Evolutionary conservation across 2,329 filamentous ascomycete species (phyloP).

Genomic region (Aspergillus brunneoviolaceus): DNA sequence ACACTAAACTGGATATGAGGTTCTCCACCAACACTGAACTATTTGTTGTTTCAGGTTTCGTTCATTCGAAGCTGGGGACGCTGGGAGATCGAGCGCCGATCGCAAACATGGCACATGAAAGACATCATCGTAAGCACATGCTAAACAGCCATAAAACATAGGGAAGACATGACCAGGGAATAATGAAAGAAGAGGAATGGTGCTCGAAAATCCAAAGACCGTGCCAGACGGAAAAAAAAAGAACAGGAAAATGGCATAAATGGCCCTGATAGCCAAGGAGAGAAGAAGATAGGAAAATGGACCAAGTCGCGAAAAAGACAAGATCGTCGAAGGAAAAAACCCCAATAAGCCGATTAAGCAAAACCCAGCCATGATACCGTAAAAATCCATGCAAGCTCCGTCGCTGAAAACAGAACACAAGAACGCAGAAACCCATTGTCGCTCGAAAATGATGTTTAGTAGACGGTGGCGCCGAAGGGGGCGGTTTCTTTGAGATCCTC

Average conservation of each 20-base stretch:
- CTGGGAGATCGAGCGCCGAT: conserved; percentile 2
- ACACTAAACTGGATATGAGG: conserved; percentile 19
- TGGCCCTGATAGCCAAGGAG: conserved; percentile 13
- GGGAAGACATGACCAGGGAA: conserved; percentile 10
- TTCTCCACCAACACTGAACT: conserved; percentile 52
- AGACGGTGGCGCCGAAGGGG: conserved; percentile 62
- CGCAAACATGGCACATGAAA: conserved; percentile 28
- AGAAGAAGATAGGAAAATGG: conserved; percentile 11
- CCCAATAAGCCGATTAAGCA: conserved; percentile 11
- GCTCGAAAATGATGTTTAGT: conserved; percentile 24
- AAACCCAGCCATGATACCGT: conserved; percentile 21
- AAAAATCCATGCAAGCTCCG: conserved; percentile 18
- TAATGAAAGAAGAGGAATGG: conserved; percentile 10
- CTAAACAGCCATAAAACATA: conserved; percentile 11
- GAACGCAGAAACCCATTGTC: conserved; percentile 12
- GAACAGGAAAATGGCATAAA: not conserved
- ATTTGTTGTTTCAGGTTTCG: not conserved
- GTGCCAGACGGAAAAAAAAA: conserved; percentile 19
- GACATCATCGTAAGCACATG: conserved; percentile 21
- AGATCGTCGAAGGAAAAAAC: conserved; percentile 4
- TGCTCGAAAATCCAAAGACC: conserved; percentile 9
- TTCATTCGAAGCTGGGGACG: not conserved
- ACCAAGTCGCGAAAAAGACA: conserved; percentile 12
- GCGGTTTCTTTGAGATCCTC: conserved; percentile 78
- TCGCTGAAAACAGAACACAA: conserved; percentile 21